Evolutionary conservation across 495 filamentous ascomycete genomes (phyloP).

Genomic region (Neurospora sp.): DNA sequence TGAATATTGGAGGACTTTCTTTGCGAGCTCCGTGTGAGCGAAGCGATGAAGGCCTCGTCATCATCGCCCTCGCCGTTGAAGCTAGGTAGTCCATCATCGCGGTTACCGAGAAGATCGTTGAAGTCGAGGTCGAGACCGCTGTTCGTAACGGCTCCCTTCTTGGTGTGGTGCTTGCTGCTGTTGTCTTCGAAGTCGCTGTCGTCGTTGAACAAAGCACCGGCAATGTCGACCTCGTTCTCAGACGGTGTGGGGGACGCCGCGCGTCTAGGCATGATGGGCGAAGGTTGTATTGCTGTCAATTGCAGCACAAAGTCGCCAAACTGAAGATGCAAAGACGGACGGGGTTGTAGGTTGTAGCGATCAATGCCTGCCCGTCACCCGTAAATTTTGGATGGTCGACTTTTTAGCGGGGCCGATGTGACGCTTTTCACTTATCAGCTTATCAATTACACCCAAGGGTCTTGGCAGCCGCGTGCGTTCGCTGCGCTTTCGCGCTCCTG

Average conservation of each 20-base stretch:
- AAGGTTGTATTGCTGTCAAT: neutral
- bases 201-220: slow-evolving; percentile 60
- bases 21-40: slow-evolving; percentile 72
- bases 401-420: slow-evolving; percentile 17
- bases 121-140: slow-evolving; percentile 30
- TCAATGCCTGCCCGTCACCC: neutral
- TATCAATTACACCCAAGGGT: neutral
- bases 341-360: neutral
- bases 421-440: slow-evolving; percentile 15
- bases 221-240: slow-evolving; percentile 88
- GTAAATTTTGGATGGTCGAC: neutral
- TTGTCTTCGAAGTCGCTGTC: slow-evolving; percentile 29
- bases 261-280: slow-evolving; percentile 30
- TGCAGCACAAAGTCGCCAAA: neutral
- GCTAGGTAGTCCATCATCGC: slow-evolving; percentile 1
- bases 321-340: neutral
- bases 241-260: slow-evolving; percentile 73
- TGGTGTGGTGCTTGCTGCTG: neutral
- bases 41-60: slow-evolving; percentile 79
- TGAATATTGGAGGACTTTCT: slow-evolving; percentile 74
- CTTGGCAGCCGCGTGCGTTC: neutral
- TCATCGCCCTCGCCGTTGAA: slow-evolving; percentile 34
- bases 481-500: neutral
- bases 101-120: slow-evolving; percentile 31
- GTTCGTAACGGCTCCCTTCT: slow-evolving; percentile 10